Evolutionary conservation across 306 rosid species (phyloP).

Genomic region (Fagus sylvatica): DNA sequence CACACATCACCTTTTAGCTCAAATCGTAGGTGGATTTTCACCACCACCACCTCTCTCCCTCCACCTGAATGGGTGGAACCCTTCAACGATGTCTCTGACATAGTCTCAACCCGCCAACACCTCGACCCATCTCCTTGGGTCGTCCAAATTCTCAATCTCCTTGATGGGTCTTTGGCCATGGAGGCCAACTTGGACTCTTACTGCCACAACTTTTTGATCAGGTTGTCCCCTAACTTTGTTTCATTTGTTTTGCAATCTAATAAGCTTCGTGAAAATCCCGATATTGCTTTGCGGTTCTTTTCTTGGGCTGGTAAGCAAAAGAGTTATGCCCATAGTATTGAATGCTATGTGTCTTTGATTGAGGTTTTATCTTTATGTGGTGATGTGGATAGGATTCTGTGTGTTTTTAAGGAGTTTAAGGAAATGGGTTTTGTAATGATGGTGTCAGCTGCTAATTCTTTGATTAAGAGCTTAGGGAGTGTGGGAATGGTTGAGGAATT

Average conservation of each 20-base stretch:
- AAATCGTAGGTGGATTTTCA: conserved; percentile 38
- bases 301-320: conserved; percentile 62
- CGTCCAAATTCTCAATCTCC: conserved; percentile 53
- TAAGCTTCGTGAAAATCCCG: conserved; percentile 39
- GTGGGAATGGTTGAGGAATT: conserved; percentile 72
- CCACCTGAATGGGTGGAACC: conserved; percentile 85
- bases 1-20: conserved; percentile 10
- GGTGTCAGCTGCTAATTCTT: conserved; percentile 48
- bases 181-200: conserved; percentile 62
- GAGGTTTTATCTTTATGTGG: conserved; percentile 38
- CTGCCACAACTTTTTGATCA: conserved; percentile 56
- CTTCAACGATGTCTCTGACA: conserved; percentile 68
- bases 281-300: conserved; percentile 59
- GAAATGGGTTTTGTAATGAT: conserved; percentile 46
- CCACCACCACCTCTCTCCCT: conserved; percentile 57
- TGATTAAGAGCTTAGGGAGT: conserved; percentile 58
- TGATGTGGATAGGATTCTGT: conserved; percentile 29
- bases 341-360: conserved; percentile 65
- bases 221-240: conserved; percentile 73
- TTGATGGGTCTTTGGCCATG: conserved; percentile 63
- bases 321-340: conserved; percentile 57
- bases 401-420: conserved; percentile 38
- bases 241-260: conserved; percentile 48
- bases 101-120: conserved; percentile 42
- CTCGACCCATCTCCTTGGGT: conserved; percentile 75